These are phyloP conservation scores for Syncephalastrum contaminatum DNA, from an alignment of 371 early-diverging fungal genomes.

Conservation along the genomic window DNA sequence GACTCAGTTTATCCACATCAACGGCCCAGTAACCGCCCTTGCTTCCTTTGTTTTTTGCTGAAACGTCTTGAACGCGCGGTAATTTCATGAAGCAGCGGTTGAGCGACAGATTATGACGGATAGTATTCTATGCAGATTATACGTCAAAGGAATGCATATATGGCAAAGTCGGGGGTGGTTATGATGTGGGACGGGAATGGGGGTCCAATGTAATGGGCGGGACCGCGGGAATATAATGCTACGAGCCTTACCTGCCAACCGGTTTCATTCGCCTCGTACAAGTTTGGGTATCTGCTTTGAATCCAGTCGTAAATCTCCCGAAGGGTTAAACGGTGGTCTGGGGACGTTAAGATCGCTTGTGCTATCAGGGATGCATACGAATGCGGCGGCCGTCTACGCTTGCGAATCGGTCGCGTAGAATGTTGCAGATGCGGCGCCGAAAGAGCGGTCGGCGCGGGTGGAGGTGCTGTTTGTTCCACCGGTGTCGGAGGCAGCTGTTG, in stretches of 20 bases:
- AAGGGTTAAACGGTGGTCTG: conserved; percentile 57
- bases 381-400: conserved; percentile 64
- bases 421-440: background rate
- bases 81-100: conserved; percentile 72
- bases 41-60: conserved; percentile 21
- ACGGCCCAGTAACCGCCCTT: conserved; percentile 68
- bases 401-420: conserved; percentile 25
- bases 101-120: conserved; percentile 74
- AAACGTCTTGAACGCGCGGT: conserved; percentile 28
- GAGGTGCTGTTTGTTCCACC: background rate
- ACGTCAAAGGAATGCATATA: conserved; percentile 4
- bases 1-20: conserved; percentile 39
- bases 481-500: background rate
- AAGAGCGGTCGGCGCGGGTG: background rate
- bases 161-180: too few relatives aligned
- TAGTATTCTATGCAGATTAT: conserved; percentile 57
- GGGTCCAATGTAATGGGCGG: too few relatives aligned
- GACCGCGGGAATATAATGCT: too few relatives aligned
- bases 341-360: conserved; percentile 63
- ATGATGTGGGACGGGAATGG: background rate
- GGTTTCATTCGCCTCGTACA: conserved; percentile 63
- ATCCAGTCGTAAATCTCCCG: conserved; percentile 76
- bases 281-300: conserved; percentile 59
- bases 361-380: conserved; percentile 75
- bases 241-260: conserved; percentile 59